Evolutionary conservation across 148 eudicot genomes (phyloP), one percentile per base, ranked within the genome.

Genomic region (Polygonum aviculare): DNA sequence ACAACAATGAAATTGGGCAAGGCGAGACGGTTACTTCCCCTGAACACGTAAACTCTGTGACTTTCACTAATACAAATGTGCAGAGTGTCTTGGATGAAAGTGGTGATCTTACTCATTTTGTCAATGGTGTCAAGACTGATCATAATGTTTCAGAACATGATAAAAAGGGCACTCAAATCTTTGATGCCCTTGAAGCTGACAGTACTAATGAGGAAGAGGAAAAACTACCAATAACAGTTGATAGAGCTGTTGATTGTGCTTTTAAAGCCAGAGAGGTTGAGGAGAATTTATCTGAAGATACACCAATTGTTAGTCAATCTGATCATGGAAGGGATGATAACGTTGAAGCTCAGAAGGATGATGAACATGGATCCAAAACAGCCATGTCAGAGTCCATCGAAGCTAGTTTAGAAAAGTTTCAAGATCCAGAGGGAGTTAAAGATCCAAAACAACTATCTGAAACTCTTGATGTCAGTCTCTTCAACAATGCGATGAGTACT

Each of bases 81-180:
- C 60, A 40, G 71, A 74, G 67, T 44, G 63, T 44, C n/a, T 40
- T 62, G 47, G 82, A 45, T 78, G 81, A 72, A 36, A 62, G 36
- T 75, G 57, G 44, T 35, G 51, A 71, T 77, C 80, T 49, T 36
- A 70, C 74, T 31, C 59, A 33, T 39, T 52, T 54, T 47, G 19
- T 71, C 76, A 80, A 44, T 77, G 80, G 57, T 81, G 72, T 78
- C 19, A 44, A 62, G 77, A 19, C 75, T 70, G 35, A 38, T 77
- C 31, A 49, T 41, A 12, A 15, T 50, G 74, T 72, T 55, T 50
- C 54, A 62, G 54, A 80, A 60, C 48, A 54, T 55, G 31, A 49
- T 78, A 19, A 39, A 49, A 51, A 40, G 44, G 79, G 74, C 16
- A 47, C 48, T 47, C 79, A 79, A 78, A 40, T 71, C 77, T 47